phyloP scores from a whole-genome alignment of 352 stramenopile genomes.

The Elongisporangium senticosum region DNA sequence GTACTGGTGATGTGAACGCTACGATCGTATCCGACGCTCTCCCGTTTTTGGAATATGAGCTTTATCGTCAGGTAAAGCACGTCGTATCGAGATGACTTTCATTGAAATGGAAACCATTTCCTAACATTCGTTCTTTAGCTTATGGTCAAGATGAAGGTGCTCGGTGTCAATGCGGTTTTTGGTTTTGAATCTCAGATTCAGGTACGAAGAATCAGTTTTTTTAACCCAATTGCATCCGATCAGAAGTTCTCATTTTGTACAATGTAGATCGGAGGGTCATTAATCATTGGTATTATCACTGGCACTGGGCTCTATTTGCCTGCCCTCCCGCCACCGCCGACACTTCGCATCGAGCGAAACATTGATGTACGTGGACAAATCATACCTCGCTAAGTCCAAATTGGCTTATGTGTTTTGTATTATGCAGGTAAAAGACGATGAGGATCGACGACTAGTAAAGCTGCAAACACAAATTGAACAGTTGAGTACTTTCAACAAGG shows the following conservation, averaged over 20 bases:
- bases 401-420: constrained; percentile 2
- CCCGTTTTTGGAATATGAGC: constrained; percentile 97
- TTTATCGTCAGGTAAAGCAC: constrained; percentile 91
- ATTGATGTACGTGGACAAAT: constrained; percentile 72
- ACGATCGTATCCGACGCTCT: constrained; percentile 95
- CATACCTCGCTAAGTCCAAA: constrained; percentile 1
- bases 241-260: background rate
- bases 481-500: constrained; percentile 76
- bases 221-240: background rate
- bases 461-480: constrained; percentile 92
- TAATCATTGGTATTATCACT: constrained; percentile 89
- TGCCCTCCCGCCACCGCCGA: constrained; percentile 91
- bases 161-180: constrained; percentile 97
- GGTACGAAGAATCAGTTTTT: constrained; percentile 15
- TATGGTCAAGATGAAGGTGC: constrained; percentile 88
- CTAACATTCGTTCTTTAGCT: constrained; percentile 30
- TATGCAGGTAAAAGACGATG: constrained; percentile 86
- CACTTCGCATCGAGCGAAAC: constrained; percentile 92
- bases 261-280: constrained; percentile 70
- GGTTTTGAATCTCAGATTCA: constrained; percentile 90
- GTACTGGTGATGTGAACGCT: constrained; percentile 92
- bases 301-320: constrained; percentile 91
- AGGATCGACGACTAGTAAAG: constrained; percentile 90
- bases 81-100: background rate
- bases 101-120: background rate